These are phyloP conservation scores for Candida albicans DNA, from an alignment of 1,139 yeast genomes.

Conservation along the genomic window DNA sequence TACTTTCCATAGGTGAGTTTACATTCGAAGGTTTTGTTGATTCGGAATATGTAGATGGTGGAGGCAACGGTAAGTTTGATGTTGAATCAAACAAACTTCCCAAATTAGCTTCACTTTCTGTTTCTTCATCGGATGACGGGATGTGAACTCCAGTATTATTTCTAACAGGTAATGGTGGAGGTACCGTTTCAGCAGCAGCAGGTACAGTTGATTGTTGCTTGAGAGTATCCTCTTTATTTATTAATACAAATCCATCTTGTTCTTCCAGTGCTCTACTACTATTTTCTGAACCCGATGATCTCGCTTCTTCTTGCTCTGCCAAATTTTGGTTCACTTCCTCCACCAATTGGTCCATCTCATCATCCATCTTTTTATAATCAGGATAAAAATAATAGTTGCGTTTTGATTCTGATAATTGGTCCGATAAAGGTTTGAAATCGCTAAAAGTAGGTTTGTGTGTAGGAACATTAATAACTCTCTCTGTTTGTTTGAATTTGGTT, in stretches of 20 bases:
- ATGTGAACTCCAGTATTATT: constrained; percentile 6
- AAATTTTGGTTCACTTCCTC: constrained; percentile 15
- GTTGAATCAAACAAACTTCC: constrained; percentile 34
- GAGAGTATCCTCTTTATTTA: constrained; percentile 15
- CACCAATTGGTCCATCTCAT: constrained; percentile 20
- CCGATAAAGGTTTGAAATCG: constrained; percentile 29
- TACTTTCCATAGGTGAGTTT: constrained; percentile 23
- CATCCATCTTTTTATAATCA: constrained; percentile 18
- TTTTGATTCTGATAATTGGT: constrained; percentile 29
- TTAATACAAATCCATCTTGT: constrained; percentile 24
- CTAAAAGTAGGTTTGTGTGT: constrained; percentile 31
- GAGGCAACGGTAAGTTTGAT: constrained; percentile 19
- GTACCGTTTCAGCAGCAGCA: constrained; percentile 2
- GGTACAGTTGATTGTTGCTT: neutral
- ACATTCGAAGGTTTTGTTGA: constrained; percentile 23
- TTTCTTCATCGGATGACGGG: constrained; percentile 21
- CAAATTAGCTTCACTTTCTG: constrained; percentile 18
- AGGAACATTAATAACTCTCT: constrained; percentile 27
- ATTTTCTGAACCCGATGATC: constrained; percentile 7
- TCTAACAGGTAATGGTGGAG: constrained; percentile 1
- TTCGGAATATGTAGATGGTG: constrained; percentile 21
- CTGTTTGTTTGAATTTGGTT: constrained; percentile 6
- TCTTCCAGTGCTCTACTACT: constrained; percentile 9
- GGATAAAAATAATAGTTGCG: constrained; percentile 35
- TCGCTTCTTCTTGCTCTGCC: constrained; percentile 6